A percentile compares a stretch with the other conserved stretches of the same genome.
These are phyloP conservation scores for Botryotinia convoluta DNA, from an alignment of 2,329 filamentous ascomycete genomes.

Conservation along the genomic window DNA sequence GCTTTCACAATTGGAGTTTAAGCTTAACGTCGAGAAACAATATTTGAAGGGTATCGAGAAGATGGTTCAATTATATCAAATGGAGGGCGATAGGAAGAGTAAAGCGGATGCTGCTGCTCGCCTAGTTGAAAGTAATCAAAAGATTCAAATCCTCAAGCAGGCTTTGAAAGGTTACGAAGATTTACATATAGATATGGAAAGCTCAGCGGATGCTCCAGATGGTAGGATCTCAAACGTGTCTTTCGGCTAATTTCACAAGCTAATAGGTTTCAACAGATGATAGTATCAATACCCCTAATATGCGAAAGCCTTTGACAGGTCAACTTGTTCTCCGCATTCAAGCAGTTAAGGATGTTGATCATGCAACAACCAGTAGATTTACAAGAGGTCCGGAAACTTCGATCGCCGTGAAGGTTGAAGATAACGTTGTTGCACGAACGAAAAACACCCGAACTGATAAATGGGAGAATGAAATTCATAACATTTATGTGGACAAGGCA, in stretches of 20 bases:
- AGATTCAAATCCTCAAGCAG: conserved; percentile 93
- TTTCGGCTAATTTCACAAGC: not conserved
- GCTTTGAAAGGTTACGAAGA: conserved; percentile 96
- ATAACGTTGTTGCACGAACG: conserved; percentile 85
- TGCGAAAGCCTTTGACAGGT: conserved; percentile 93
- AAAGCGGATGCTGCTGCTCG: conserved; percentile 86
- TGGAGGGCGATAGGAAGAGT: conserved; percentile 96
- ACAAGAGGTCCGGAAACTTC: conserved; percentile 91
- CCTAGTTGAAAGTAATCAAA: conserved; percentile 93
- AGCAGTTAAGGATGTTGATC: conserved; percentile 90
- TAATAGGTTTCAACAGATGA: conserved; percentile 63
- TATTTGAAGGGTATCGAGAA: conserved; percentile 99
- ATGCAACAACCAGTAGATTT: conserved; percentile 79
- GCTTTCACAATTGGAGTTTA: conserved; percentile 98
- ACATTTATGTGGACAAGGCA: conserved; percentile 93
- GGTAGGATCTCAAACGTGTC: conserved; percentile 52
- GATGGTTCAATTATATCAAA: conserved; percentile 96
- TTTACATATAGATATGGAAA: conserved; percentile 89
- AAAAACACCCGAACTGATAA: conserved; percentile 80
- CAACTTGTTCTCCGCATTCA: conserved; percentile 83
- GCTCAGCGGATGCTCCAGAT: conserved; percentile 69
- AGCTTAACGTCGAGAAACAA: conserved; percentile 97
- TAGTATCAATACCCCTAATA: conserved; percentile 90
- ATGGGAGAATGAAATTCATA: conserved; percentile 90
- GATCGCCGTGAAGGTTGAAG: conserved; percentile 94